Conservation (phyloP, 2,329 filamentous ascomycete genomes). For the Aspergillus sp. region DNA sequence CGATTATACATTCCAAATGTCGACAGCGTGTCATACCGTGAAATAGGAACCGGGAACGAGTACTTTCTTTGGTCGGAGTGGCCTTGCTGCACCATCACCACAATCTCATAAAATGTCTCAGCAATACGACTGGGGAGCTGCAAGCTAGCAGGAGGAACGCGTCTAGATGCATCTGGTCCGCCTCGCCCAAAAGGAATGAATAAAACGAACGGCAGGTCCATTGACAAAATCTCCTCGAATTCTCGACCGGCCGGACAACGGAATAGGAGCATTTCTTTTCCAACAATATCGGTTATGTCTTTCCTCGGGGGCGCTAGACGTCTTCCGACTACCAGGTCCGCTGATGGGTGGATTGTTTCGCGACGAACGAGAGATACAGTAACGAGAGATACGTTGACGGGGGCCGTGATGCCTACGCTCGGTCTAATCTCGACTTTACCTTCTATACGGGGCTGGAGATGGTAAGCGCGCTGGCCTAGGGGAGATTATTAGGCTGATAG, state of each 20-base stretch:
- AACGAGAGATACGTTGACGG: conserved; percentile 87
- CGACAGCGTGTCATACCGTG: conserved; percentile 92
- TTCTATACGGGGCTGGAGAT: conserved; percentile 81
- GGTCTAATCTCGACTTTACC: conserved; percentile 97
- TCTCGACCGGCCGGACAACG: conserved; percentile 81
- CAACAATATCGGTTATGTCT: conserved; percentile 88
- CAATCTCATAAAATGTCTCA: conserved; percentile 94
- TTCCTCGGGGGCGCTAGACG: conserved; percentile 86
- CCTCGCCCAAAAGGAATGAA: conserved; percentile 95
- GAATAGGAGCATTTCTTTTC: conserved; percentile 91
- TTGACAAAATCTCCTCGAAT: conserved; percentile 83
- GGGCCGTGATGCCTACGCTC: conserved; percentile 77
- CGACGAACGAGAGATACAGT: conserved; percentile 90
- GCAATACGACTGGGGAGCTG: conserved; percentile 90
- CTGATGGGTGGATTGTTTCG: conserved; percentile 94
- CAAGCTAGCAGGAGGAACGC: conserved; percentile 88
- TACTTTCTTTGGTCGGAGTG: conserved; percentile 85
- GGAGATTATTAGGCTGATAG: conserved; percentile 22
- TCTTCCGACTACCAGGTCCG: conserved; percentile 90
- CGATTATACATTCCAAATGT: conserved; percentile 99
- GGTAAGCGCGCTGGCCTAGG: not conserved
- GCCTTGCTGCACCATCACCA: conserved; percentile 92
- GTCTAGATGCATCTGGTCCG: conserved; percentile 82
- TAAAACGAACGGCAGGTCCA: conserved; percentile 96
- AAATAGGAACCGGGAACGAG: conserved; percentile 83